Conservation (phyloP, 768 basidiomycete genomes). For the Trametopsis cervina region DNA sequence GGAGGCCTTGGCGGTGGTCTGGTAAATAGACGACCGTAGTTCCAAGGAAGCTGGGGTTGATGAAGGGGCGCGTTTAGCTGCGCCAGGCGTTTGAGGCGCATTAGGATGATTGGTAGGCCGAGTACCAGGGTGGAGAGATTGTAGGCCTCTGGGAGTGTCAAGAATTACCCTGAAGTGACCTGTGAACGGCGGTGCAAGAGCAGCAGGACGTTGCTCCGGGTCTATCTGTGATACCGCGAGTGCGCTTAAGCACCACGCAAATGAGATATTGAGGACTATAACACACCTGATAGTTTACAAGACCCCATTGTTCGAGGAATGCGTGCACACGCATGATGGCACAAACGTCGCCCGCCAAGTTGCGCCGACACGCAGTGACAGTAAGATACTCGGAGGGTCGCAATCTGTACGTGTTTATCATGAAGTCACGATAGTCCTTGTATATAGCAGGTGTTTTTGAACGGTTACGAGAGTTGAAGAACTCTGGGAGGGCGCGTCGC, state of each 20-base stretch:
- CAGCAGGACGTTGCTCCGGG: slow-evolving; percentile 90
- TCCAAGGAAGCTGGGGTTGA: slow-evolving; percentile 71
- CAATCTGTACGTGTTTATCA: slow-evolving; percentile 97
- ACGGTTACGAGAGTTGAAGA: slow-evolving; percentile 93
- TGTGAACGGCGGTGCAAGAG: slow-evolving; percentile 94
- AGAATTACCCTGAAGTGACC: slow-evolving; percentile 98
- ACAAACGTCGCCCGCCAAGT: slow-evolving; percentile 96
- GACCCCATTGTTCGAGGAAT: slow-evolving; percentile 97
- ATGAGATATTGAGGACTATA: background rate
- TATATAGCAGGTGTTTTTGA: slow-evolving; percentile 96
- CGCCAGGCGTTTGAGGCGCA: slow-evolving; percentile 41
- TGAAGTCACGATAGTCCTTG: slow-evolving; percentile 99
- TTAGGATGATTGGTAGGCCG: slow-evolving; percentile 42
- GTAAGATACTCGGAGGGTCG: slow-evolving; percentile 94
- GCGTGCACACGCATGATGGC: slow-evolving; percentile 99
- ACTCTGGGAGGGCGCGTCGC: slow-evolving; percentile 88
- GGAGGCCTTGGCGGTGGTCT: slow-evolving; percentile 80
- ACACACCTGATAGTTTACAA: slow-evolving; percentile 95
- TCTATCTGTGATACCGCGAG: slow-evolving; percentile 62
- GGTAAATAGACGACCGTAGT: slow-evolving; percentile 82
- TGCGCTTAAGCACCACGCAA: background rate
- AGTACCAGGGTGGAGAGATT: slow-evolving; percentile 85
- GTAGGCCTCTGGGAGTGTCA: slow-evolving; percentile 93
- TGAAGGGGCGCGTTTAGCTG: slow-evolving; percentile 31
- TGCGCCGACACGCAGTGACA: slow-evolving; percentile 92